Percentiles rank a stretch among this genome's conserved stretches.
These are phyloP conservation scores for Selenicereus undatus DNA, from an alignment of 148 eudicot genomes.

Conservation along the genomic window DNA sequence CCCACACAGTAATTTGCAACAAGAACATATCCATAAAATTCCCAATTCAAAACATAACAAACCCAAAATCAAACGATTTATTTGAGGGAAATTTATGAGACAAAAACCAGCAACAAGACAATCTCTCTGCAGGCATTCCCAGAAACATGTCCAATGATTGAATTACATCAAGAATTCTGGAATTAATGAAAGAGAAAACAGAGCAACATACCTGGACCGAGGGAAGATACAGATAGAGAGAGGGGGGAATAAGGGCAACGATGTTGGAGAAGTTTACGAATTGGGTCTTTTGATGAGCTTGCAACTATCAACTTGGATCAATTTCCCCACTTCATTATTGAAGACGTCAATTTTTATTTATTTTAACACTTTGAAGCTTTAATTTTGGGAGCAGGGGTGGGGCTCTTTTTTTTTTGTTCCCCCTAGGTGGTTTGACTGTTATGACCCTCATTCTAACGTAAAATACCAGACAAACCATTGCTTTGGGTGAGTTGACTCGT, in stretches of 20 bases:
- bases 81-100: not conserved
- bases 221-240: not conserved
- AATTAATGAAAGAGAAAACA: not conserved
- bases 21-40: not conserved
- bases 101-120: not conserved
- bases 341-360: not conserved
- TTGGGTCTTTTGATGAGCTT: constrained; percentile 17
- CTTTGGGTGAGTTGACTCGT: not conserved
- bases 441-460: not conserved
- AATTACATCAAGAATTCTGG: not conserved
- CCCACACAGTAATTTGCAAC: not conserved
- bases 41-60: constrained; percentile 10
- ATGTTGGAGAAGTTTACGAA: constrained; percentile 11
- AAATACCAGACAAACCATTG: not conserved
- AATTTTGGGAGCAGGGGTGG: not conserved
- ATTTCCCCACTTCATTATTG: constrained; percentile 16
- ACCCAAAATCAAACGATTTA: not conserved
- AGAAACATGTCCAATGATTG: not conserved
- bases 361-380: not conserved
- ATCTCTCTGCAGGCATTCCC: not conserved
- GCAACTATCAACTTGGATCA: constrained; percentile 14
- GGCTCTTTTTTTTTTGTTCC: no score
- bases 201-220: constrained; percentile 13
- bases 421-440: not conserved
- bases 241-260: not conserved